These are phyloP conservation scores for Apocynum venetum DNA, from an alignment of 257 asterid genomes.

Conservation along the genomic window DNA sequence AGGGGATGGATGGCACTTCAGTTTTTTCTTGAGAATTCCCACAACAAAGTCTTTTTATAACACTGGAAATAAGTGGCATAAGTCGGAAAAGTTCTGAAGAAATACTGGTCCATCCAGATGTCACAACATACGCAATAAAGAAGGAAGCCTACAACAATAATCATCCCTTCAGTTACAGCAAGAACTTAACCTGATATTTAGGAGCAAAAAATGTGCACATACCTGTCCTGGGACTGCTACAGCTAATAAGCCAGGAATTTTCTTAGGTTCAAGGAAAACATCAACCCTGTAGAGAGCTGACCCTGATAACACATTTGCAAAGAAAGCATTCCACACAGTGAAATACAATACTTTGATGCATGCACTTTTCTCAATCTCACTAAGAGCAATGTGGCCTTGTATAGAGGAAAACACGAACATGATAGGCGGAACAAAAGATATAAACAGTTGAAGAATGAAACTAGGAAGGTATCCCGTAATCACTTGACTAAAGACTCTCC, in stretches of 20 bases:
- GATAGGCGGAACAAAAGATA: conserved; percentile 64
- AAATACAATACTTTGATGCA: conserved; percentile 82
- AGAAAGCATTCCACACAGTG: conserved; percentile 89
- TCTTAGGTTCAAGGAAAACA: conserved; percentile 73
- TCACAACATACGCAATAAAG: conserved; percentile 94
- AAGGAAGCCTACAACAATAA: conserved; percentile 59
- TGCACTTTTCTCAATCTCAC: conserved; percentile 90
- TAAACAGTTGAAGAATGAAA: conserved; percentile 72
- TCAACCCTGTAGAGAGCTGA: conserved; percentile 64
- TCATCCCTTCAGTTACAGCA: background rate
- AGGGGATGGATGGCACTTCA: conserved; percentile 74
- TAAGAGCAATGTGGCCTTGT: conserved; percentile 86
- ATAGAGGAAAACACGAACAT: conserved; percentile 80
- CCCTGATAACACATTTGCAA: conserved; percentile 90
- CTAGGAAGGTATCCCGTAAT: conserved; percentile 97
- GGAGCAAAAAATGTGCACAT: conserved; percentile 10
- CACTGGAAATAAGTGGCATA: conserved; percentile 39
- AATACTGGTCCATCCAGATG: conserved; percentile 96
- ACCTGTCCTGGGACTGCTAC: conserved; percentile 99
- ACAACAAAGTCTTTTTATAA: conserved; percentile 37
- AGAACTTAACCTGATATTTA: background rate
- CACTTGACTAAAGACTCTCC: conserved; percentile 67
- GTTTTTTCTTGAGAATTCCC: conserved; percentile 47
- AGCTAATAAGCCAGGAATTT: conserved; percentile 70
- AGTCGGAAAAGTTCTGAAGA: conserved; percentile 60